phyloP scores from a whole-genome alignment of 129 eudicot species.

The Centella asiatica region DNA sequence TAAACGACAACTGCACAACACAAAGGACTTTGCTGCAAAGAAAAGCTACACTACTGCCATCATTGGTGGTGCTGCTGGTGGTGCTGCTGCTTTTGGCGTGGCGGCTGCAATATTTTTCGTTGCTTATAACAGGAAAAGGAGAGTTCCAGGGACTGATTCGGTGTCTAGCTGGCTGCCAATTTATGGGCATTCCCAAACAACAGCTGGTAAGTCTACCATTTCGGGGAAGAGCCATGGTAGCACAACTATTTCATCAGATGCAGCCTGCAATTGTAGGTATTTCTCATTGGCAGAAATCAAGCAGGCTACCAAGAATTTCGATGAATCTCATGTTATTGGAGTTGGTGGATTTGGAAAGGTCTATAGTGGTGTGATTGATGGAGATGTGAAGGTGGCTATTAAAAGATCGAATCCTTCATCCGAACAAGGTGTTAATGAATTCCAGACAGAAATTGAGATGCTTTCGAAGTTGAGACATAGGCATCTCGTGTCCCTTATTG shows the following conservation, averaged over 20 bases:
- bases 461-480: slow-evolving; percentile 56
- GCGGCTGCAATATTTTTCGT: slow-evolving; percentile 26
- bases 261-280: slow-evolving; percentile 55
- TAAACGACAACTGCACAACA: slow-evolving; percentile 29
- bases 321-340: slow-evolving; percentile 60
- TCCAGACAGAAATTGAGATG: slow-evolving; percentile 73
- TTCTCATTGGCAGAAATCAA: slow-evolving; percentile 60
- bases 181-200: slow-evolving; percentile 37
- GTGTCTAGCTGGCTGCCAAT: slow-evolving; percentile 60
- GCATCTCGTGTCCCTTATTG: slow-evolving; percentile 70
- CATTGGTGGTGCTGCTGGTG: slow-evolving; percentile 47
- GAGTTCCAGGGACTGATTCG: slow-evolving; percentile 22
- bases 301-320: slow-evolving; percentile 61
- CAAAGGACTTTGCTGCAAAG: slow-evolving; percentile 19
- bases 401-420: slow-evolving; percentile 79
- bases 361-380: slow-evolving; percentile 56
- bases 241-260: slow-evolving; percentile 50
- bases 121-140: slow-evolving; percentile 18
- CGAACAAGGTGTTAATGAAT: slow-evolving; percentile 73
- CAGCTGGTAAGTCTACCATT: slow-evolving; percentile 25
- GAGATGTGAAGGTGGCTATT: slow-evolving; percentile 50
- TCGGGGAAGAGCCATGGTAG: slow-evolving; percentile 51
- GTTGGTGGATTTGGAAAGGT: slow-evolving; percentile 93
- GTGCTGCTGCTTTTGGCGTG: slow-evolving; percentile 38
- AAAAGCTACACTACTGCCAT: slow-evolving; percentile 5